Evolutionary conservation across 2,329 filamentous ascomycete genomes (phyloP), one percentile per base, ranked within the genome.

Genomic region (Fusarium citri): DNA sequence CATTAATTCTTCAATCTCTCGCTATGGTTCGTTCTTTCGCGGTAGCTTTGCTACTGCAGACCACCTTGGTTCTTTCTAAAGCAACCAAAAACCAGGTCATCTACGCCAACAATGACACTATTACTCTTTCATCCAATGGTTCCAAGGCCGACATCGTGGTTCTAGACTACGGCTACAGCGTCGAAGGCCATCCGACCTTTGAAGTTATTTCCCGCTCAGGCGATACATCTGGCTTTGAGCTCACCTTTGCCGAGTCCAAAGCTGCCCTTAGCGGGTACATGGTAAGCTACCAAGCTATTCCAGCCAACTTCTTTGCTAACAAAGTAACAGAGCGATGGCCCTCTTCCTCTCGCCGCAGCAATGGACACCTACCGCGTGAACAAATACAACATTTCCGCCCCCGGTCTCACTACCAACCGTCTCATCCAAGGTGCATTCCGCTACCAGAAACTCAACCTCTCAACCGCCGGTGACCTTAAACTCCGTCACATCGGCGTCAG

Each of bases 371-470:
- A 62, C 8, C 55, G 55, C 0, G 16, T 62, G 1, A 62, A 53
- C 20, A 31, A 41, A 16, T 62, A 60, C 34, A 53, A 53, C 15
- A 45, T 62, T 3, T 14, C 59, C 1, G n/a, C 50, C 1, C 20
- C 37, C 5, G 45, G 47, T 4, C 18, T 15, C 0, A 16, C 23
- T 0, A 45, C 4, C 5, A 51, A 62, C 1, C 59, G 55, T 4
- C 55, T 62, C 3, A 4, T 62, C 5, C 59, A 62, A 16, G 59
- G 55, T 1, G 37, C 55, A 1, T 62, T 62, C n/a, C 55, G 59
- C 3, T 60, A 62, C 15, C 34, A 62, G 1, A 62, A 60, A 2
- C 20, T 62, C 1, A 62, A 60, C 2, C 55, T 60, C 1, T 62
- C 59, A 8, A 22, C 37, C 0, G 6, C 46, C 3, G 55, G 59